A percentile compares a stretch with the other conserved stretches of the same genome.
Conservation (phyloP, 106 monocot genomes). For the Allium sativum region DNA sequence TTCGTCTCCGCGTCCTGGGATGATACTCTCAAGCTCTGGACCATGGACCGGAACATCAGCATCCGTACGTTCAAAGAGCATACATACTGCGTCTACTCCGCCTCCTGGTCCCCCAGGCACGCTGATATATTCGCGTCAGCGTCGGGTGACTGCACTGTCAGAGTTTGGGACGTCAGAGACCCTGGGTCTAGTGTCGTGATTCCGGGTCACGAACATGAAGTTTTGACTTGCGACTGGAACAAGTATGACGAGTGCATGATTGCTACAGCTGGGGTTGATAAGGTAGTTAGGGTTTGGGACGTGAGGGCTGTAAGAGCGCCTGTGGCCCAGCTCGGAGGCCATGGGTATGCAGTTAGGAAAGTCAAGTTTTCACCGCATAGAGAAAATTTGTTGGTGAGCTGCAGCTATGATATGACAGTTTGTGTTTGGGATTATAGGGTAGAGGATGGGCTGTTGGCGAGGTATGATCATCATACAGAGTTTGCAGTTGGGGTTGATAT, state of each 20-base stretch:
- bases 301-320: conserved; percentile 53
- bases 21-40: conserved; percentile 88
- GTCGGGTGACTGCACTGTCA: conserved; percentile 74
- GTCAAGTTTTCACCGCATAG: conserved; percentile 81
- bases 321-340: conserved; percentile 57
- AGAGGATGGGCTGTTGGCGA: conserved; percentile 49
- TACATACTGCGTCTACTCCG: conserved; percentile 88
- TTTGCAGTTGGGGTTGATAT: conserved; percentile 78
- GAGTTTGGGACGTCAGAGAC: conserved; percentile 92
- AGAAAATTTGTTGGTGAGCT: conserved; percentile 52
- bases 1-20: conserved; percentile 94
- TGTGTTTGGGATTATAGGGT: conserved; percentile 73
- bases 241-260: conserved; percentile 83
- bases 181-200: conserved; percentile 53
- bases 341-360: conserved; percentile 66
- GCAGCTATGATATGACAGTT: conserved; percentile 92
- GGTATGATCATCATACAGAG: conserved; percentile 86
- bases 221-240: conserved; percentile 86
- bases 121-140: conserved; percentile 87
- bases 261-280: conserved; percentile 80
- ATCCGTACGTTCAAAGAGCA: conserved; percentile 90
- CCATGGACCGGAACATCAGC: conserved; percentile 59
- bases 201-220: conserved; percentile 87
- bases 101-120: conserved; percentile 73
- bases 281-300: conserved; percentile 83